These are phyloP conservation scores for Cercospora nicotianae DNA, from an alignment of 2,329 filamentous ascomycete species.

Conservation along the genomic window DNA sequence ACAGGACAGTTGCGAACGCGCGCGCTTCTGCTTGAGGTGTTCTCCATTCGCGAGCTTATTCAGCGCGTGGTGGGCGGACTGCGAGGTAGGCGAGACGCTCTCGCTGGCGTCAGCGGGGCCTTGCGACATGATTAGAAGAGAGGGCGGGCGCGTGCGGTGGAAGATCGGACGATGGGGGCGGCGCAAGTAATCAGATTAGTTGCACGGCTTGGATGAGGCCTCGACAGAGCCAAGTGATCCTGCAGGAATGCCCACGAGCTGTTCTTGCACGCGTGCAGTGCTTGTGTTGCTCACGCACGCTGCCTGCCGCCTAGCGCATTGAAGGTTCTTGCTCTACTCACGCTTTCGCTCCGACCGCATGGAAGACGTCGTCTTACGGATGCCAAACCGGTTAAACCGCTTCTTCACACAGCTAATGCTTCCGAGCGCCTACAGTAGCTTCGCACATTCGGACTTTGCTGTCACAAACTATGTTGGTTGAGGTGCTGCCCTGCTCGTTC, in stretches of 20 bases:
- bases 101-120: constrained; percentile 3
- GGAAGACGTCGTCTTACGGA: background rate
- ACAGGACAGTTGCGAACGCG: constrained; percentile 40
- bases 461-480: background rate
- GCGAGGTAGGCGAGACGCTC: background rate
- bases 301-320: background rate
- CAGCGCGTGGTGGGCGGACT: constrained; percentile 13
- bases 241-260: constrained; percentile 9
- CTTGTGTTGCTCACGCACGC: background rate
- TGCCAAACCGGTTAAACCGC: background rate
- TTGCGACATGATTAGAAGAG: constrained; percentile 6
- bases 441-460: background rate
- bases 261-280: background rate
- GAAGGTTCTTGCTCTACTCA: background rate
- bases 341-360: background rate
- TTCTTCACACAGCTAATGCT: background rate
- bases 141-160: background rate
- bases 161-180: background rate
- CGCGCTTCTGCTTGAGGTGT: constrained; percentile 40
- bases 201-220: background rate
- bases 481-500: background rate
- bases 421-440: background rate
- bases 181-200: background rate
- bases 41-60: constrained; percentile 22
- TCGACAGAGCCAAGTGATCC: constrained; percentile 4